Base-by-base conservation (phyloP, 371 early-diverging fungal genomes). In the Syncephalastrum sp. region DNA sequence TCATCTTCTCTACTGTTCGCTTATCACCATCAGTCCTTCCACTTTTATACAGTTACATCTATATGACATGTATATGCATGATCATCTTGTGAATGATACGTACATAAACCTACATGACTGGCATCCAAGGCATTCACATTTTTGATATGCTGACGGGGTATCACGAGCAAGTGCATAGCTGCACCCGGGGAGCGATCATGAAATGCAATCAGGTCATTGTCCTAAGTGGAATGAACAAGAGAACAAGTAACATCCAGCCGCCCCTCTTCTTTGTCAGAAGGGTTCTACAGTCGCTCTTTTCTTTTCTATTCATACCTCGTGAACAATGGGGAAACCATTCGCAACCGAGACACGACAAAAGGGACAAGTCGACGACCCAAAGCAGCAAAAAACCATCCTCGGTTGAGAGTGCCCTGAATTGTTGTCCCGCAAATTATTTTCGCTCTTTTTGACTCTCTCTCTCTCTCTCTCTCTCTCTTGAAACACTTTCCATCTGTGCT, bases 181-280 rank as follows among this genome's bases (percentile, higher is more conserved):
- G 82, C 82, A 14, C 73, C 70, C 13, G 87, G 85, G 15, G 74
- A 70, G n/a, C 81, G 79, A 67, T 87, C 87, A 42, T 73, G 69
- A 61, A 87, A 84, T 3, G 82, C 85, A 23, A 83, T 61, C 44
- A 79, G 56, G 19, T 75, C 64, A 41, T 75, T 76, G 51, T 83
- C 81, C 79, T 83, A 59, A 5, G 0, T 16, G n/a, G 21, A 16
- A 46, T 15, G 21, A 46, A 46, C 19, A 46, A 52, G 7, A 17
- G 19, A 21, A 6, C 29, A 12, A 49, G 29, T 17, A 0, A 16
- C 6, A 10, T 6, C 33, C 47, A 43, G 16, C 19, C 24, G 25
- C 0, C 43, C 10, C 42, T 5, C 45, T 19, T 16, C 13, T 50
- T 41, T 24, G 29, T 44, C 14, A 25, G 27, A 0, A 16, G 13